Evolutionary conservation across 129 eudicot species (phyloP), one percentile per base, ranked within the genome.

Genomic region (Helianthus tuberosus): DNA sequence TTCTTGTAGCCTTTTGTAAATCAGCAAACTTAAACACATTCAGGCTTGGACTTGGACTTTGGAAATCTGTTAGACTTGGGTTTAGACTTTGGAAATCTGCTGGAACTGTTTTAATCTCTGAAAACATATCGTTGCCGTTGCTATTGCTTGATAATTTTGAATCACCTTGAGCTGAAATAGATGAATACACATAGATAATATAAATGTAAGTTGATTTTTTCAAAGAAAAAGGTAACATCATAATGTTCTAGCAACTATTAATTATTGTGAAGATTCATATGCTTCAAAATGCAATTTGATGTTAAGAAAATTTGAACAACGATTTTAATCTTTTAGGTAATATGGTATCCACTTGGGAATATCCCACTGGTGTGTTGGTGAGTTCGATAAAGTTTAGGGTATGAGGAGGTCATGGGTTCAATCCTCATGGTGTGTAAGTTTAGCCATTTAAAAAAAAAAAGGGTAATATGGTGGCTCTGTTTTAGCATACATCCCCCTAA

Each of bases 1-100:
- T 70, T 20, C 69, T 69, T 10, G 83, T 83, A 5, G 83, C 77
- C 23, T 20, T 20, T 20, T 20, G 0, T 20, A 20, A 20, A 20
- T 20, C 23, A 20, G 23, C 23, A 20, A 20, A 20, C 23, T 20
- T 20, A 20, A 20, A 20, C 23, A 20, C 23, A 20, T 20, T 20
- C 23, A 20, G 0, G 0, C 23, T 20, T 20, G 23, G 23, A 0
- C 23, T 0, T 20, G 23, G 23, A 20, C 23, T 20, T 20, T 20
- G 23, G 14, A 68, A 48, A 49, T 50, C 13, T 2, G 23, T n/a
- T n/a, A 20, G 0, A 20, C 23, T 20, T 20, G 23, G 23, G 23
- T 0, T 0, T 20, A 0, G 23, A 20, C 23, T 20, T 20, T 20
- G 23, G 14, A 68, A 48, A 49, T 50, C 13, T 2, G 23, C 69